Conservation (phyloP, 1,139 yeast genomes). For the Blastobotrys persicus region DNA sequence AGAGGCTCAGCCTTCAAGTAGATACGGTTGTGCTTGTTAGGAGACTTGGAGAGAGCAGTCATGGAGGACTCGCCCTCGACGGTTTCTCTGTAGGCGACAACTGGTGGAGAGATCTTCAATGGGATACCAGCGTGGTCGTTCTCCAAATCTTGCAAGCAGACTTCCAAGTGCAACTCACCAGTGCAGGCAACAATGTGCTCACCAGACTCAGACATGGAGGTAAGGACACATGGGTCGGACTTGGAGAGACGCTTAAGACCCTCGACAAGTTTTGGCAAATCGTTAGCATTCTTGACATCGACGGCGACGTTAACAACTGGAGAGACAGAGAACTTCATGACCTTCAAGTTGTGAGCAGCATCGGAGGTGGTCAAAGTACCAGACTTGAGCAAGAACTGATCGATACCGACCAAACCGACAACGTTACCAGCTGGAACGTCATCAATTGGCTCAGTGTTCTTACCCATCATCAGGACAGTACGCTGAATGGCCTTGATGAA, state of each 20-base stretch:
- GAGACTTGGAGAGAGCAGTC: conserved; percentile 97
- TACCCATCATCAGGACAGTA: conserved; percentile 99
- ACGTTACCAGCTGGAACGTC: conserved; percentile 99
- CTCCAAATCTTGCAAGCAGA: conserved; percentile 93
- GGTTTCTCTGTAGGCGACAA: conserved; percentile 98
- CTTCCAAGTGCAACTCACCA: conserved; percentile 99
- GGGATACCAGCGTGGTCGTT: conserved; percentile 99
- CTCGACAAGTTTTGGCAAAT: conserved; percentile 98
- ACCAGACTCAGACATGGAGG: conserved; percentile 89
- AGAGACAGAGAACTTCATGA: conserved; percentile 99
- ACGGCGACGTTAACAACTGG: conserved; percentile 99
- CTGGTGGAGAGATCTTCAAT: conserved; percentile 95
- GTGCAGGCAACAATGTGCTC: conserved; percentile 99
- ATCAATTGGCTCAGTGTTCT: conserved; percentile 96
- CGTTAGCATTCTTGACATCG: conserved; percentile 99
- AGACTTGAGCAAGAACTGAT: conserved; percentile 98
- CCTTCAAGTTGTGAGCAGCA: conserved; percentile 98
- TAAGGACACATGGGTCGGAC: conserved; percentile 98
- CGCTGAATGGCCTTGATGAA: conserved; percentile 98
- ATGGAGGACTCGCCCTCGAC: conserved; percentile 91
- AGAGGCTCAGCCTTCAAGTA: conserved; percentile 97
- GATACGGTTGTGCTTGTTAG: conserved; percentile 99
- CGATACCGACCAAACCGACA: conserved; percentile 99
- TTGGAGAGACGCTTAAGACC: conserved; percentile 99
- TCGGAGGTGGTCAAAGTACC: conserved; percentile 99